Evolutionary conservation across 1,139 yeast species (phyloP).

Genomic region (Suhomyces panamericanus): DNA sequence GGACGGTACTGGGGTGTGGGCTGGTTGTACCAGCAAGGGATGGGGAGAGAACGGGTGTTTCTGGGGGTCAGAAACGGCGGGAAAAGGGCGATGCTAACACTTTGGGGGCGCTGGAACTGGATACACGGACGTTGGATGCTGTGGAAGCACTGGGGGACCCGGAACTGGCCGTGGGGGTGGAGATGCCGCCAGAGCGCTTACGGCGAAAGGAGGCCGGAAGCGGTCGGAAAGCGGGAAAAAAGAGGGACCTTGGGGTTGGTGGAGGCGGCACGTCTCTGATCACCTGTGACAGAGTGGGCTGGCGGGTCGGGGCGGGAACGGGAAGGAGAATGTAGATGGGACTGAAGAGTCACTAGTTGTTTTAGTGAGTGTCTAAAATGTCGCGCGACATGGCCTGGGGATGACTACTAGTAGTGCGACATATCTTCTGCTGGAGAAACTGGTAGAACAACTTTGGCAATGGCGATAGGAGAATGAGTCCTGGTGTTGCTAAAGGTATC

Average conservation of each 20-base stretch:
- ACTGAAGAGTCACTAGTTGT: background rate
- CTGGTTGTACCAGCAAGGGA: background rate
- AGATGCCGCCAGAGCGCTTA: constrained; percentile 2
- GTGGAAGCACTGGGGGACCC: background rate
- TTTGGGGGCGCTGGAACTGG: background rate
- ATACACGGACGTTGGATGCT: too few relatives aligned
- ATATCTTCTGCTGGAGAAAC: background rate
- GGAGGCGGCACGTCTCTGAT: constrained; percentile 3
- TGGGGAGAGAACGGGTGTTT: background rate
- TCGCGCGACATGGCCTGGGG: constrained; percentile 7
- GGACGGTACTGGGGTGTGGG: background rate
- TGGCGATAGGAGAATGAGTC: too few relatives aligned
- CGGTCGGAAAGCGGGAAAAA: background rate
- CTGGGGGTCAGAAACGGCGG: background rate
- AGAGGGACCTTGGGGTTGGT: background rate
- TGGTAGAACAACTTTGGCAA: too few relatives aligned
- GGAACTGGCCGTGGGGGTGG: background rate
- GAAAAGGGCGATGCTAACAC: background rate
- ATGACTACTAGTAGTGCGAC: background rate
- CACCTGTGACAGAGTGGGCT: constrained; percentile 9
- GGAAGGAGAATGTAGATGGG: background rate
- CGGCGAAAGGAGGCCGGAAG: background rate
- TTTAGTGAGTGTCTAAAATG: constrained; percentile 6
- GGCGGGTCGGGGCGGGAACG: background rate
- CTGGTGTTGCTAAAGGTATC: too few relatives aligned